Evolutionary conservation across 73 alveolate species (phyloP), one percentile per base, ranked within the genome.

Genomic region (Blepharisma japonicum): DNA sequence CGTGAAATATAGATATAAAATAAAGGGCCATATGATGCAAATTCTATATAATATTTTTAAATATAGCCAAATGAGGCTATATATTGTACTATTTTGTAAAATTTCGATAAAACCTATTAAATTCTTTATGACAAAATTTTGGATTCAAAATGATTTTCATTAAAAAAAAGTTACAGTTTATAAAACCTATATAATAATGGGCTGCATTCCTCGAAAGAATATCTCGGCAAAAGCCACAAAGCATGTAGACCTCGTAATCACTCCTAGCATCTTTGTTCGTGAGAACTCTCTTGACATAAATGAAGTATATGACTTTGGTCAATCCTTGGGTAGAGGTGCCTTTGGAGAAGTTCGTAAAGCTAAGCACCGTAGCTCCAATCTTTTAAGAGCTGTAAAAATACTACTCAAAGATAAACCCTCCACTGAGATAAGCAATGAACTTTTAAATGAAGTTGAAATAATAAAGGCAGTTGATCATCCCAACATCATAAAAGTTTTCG

Each of bases 281-380:
- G n/a, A 11, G 21, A 51, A 51, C 66, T 11, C n/a, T 11, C n/a
- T 14, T 0, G 66, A 18, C 21, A 14, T 51, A 14, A 11, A 51
- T 20, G 80, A 78, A 66, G 71, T 61, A 61, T 68, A 68, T 49
- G 79, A 76, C 71, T 86, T 79, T 46, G 56, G 78, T 55, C 81
- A 74, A 55, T 68, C 68, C 45, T 54, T 80, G 51, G 89, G 93
- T 23, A 79, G 68, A 67, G 93, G 93, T 8, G 71, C 87, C 11
- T 86, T 74, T 68, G 93, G 89, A 6, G 81, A 68, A 76, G 89
- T 86, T 55, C 70, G 79, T 47, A 86, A 80, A 81, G 93, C 90
- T 7, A 67, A 77, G n/a, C 86, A 81, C 79, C 71, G 72, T 27
- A 49, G 78, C 23, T 71, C 83, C 32, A 83, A 79, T 14, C 56